Percentiles rank a stretch among this genome's conserved stretches.
These are phyloP conservation scores for Fonsecaea nubica DNA, from an alignment of 2,329 filamentous ascomycete genomes.

Conservation along the genomic window DNA sequence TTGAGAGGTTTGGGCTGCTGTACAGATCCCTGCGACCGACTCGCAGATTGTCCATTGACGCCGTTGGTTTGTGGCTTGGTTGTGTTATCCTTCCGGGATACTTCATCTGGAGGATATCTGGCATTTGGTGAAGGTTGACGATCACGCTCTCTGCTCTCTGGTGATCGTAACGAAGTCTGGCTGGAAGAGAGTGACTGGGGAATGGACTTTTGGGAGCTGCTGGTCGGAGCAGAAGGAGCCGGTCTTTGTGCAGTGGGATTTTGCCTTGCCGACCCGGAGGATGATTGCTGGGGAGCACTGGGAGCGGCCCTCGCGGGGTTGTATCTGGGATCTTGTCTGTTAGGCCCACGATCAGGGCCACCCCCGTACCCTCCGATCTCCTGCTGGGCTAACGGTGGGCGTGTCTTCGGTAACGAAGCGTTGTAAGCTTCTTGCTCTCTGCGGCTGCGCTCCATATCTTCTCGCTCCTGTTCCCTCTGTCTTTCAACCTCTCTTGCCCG, in stretches of 20 bases:
- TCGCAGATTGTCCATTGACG: constrained; percentile 53
- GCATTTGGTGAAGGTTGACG: constrained; percentile 47
- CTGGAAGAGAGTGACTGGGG: constrained; percentile 40
- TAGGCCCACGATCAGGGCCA: constrained; percentile 52
- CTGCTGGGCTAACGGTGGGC: constrained; percentile 82
- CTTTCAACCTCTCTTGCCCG: constrained; percentile 48
- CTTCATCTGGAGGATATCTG: constrained; percentile 44
- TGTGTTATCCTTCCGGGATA: constrained; percentile 47
- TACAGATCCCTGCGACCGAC: constrained; percentile 53
- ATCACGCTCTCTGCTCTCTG: constrained; percentile 44
- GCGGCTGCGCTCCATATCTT: constrained; percentile 66
- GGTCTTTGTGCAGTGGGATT: constrained; percentile 70
- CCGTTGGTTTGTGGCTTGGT: constrained; percentile 51
- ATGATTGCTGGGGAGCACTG: constrained; percentile 68
- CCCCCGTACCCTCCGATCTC: constrained; percentile 76
- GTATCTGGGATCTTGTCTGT: constrained; percentile 64
- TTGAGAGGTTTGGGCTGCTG: constrained; percentile 77
- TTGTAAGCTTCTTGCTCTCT: constrained; percentile 88
- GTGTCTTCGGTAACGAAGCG: constrained; percentile 81
- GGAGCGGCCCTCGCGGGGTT: constrained; percentile 86
- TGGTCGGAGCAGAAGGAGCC: constrained; percentile 71
- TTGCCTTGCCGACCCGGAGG: constrained; percentile 51
- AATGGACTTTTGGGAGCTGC: constrained; percentile 40
- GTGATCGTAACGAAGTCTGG: constrained; percentile 46
- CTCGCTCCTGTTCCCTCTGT: constrained; percentile 57